phyloP scores from a whole-genome alignment of 1,284 basidiomycete species.

The Cutaneotrichosporon cyanovorans region DNA sequence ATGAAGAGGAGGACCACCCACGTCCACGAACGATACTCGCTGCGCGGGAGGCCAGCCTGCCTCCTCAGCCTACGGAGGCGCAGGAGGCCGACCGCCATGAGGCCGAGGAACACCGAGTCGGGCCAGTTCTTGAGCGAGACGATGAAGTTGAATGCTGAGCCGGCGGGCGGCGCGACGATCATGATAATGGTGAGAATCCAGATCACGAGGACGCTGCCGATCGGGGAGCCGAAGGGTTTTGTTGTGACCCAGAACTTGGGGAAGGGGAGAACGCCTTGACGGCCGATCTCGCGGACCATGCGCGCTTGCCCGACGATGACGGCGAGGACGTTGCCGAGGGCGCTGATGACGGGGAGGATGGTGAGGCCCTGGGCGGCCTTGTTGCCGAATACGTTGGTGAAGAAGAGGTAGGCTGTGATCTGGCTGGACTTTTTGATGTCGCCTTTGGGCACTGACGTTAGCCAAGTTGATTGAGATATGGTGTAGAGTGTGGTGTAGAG shows the following conservation, averaged over 20 bases:
- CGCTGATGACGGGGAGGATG: slow-evolving; percentile 40
- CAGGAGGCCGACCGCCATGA: slow-evolving; percentile 48
- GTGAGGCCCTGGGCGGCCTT: slow-evolving; percentile 30
- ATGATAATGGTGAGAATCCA: slow-evolving; percentile 51
- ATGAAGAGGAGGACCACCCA: slow-evolving; percentile 44
- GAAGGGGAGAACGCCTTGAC: slow-evolving; percentile 42
- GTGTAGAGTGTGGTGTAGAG: no score
- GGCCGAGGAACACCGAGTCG: slow-evolving; percentile 46
- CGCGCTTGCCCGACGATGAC: slow-evolving; percentile 50
- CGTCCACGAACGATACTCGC: slow-evolving; percentile 48
- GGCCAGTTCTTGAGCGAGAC: slow-evolving; percentile 48
- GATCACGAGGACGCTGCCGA: slow-evolving; percentile 49
- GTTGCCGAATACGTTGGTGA: slow-evolving; percentile 42
- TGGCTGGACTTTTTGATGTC: slow-evolving; percentile 34
- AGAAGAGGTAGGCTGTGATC: slow-evolving; percentile 42
- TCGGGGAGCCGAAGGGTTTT: slow-evolving; percentile 38
- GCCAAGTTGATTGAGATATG: no score
- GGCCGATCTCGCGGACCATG: slow-evolving; percentile 37
- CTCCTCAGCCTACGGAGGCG: slow-evolving; percentile 45
- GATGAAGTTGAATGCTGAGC: slow-evolving; percentile 52
- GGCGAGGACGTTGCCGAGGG: slow-evolving; percentile 32
- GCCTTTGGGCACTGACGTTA: slow-evolving; percentile 25
- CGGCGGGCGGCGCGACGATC: slow-evolving; percentile 52
- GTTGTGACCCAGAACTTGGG: slow-evolving; percentile 32
- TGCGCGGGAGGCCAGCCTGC: slow-evolving; percentile 40